Evolutionary conservation across 1,139 yeast species (phyloP), one percentile per base, ranked within the genome.

Genomic region (Protomyces lactucae-debilis): DNA sequence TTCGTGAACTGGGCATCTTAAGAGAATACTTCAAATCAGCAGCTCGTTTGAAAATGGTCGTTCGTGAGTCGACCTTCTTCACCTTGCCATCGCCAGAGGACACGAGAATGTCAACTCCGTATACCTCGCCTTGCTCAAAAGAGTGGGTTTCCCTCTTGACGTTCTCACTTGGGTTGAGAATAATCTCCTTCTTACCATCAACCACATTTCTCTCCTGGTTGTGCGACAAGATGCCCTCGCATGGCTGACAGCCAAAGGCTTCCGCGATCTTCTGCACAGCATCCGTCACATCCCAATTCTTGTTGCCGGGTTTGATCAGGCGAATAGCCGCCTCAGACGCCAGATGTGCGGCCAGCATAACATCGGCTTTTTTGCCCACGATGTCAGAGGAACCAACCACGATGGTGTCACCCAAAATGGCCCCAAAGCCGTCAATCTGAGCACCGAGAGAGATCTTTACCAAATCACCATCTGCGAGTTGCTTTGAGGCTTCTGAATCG

Each of bases 281-380:
- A 71, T 83, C 82, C 72, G 95, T 86, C 67, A 87, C 87, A 70
- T 87, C 92, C 85, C 86, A 85, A 80, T 87, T 87, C 77, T 82
- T 84, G 74, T 83, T 83, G 68, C 88, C 88, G 61, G 87, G 84
- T 75, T 81, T 82, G 75, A 87, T 79, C 64, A 85, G 80, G 76
- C 91, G 82, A 68, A 87, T 78, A 54, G 95, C 93, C 52, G 92
- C 92, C 78, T 87, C 93, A 56, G 88, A 80, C 12, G 93, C 89
- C 70, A 80, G 80, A 86, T 88, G 85, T 21, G 91, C 91, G 65
- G 90, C 87, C 69, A 84, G 80, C 67, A 87, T 75, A 71, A 85
- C 84, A 73, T 87, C 90, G 60, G 92, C 92, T 69, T 81, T 82
- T 64, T 75, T 74, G 65, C 89, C 89, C 45, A 81, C 76, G 66